A percentile compares a stretch with the other conserved stretches of the same genome.
These are phyloP conservation scores for Coemansia sp. DNA, from an alignment of 192 early-diverging fungal genomes.

Conservation along the genomic window DNA sequence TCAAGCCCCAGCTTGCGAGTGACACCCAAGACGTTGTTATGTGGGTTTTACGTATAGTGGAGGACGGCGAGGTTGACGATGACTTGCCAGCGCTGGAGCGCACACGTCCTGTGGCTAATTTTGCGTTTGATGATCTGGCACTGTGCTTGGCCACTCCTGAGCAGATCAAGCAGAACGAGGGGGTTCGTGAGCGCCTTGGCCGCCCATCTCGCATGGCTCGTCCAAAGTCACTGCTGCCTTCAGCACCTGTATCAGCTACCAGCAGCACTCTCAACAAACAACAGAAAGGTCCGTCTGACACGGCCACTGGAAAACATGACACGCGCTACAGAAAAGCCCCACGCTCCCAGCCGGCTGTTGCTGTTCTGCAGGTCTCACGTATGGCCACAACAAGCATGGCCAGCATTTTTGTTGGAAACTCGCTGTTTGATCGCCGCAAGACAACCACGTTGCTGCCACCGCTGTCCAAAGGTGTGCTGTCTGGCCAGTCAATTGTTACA, in stretches of 20 bases:
- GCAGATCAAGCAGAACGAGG: conserved; percentile 63
- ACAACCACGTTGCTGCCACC: conserved; percentile 7
- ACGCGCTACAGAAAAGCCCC: conserved; percentile 12
- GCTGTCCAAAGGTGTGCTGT: background rate
- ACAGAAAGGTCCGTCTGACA: background rate
- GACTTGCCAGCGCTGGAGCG: conserved; percentile 96
- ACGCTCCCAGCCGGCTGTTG: conserved; percentile 24
- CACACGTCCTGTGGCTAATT: conserved; percentile 78
- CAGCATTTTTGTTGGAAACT: conserved; percentile 38
- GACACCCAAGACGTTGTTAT: conserved; percentile 66
- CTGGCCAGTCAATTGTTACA: background rate
- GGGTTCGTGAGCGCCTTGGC: conserved; percentile 47
- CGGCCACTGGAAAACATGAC: background rate
- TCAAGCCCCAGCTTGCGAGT: conserved; percentile 62
- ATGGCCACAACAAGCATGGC: conserved; percentile 37
- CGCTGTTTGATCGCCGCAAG: conserved; percentile 11
- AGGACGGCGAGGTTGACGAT: conserved; percentile 95
- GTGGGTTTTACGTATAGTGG: conserved; percentile 92
- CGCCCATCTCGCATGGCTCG: conserved; percentile 39
- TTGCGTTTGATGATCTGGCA: conserved; percentile 90
- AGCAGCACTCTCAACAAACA: background rate
- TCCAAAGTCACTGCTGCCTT: conserved; percentile 23
- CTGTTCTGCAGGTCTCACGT: conserved; percentile 40
- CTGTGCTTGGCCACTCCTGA: conserved; percentile 75
- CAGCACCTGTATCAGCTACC: background rate